phyloP scores from a whole-genome alignment of 768 basidiomycete genomes.

The Boletus rubropictus region DNA sequence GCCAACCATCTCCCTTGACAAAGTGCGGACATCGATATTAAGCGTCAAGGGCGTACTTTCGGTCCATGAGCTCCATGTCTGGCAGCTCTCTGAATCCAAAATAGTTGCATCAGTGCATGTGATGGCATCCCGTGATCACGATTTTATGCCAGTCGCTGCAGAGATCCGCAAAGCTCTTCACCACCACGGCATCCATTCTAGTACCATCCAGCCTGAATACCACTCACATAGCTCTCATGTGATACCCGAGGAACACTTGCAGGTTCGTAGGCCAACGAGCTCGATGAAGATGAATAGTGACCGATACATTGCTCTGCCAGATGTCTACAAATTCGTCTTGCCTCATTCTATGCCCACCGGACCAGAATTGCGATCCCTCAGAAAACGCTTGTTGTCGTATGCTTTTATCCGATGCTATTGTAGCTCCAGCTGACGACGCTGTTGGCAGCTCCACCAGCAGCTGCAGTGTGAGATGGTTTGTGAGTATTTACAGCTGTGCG shows the following conservation, averaged over 20 bases:
- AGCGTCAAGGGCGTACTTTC: conserved; percentile 75
- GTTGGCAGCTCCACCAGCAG: conserved; percentile 41
- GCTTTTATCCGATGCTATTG: conserved; percentile 26
- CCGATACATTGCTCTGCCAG: conserved; percentile 27
- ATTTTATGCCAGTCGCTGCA: conserved; percentile 87
- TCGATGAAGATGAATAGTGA: background rate
- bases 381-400: conserved; percentile 80
- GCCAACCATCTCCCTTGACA: conserved; percentile 81
- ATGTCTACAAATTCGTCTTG: conserved; percentile 53
- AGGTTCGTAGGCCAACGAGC: conserved; percentile 33
- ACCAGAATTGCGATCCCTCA: conserved; percentile 57
- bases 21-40: conserved; percentile 76
- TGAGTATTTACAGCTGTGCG: background rate
- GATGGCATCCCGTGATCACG: conserved; percentile 68
- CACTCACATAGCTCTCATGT: conserved; percentile 31
- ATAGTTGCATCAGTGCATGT: conserved; percentile 96
- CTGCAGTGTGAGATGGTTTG: conserved; percentile 37
- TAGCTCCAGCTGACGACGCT: conserved; percentile 1
- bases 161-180: conserved; percentile 83
- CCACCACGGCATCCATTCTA: conserved; percentile 88
- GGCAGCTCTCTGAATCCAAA: conserved; percentile 95
- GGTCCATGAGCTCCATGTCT: conserved; percentile 92
- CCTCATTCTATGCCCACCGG: conserved; percentile 66
- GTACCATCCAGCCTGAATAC: conserved; percentile 92
- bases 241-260: conserved; percentile 43